Base-by-base conservation (phyloP, 2,329 filamentous ascomycete species). In the Hymenoscyphus scutula region DNA sequence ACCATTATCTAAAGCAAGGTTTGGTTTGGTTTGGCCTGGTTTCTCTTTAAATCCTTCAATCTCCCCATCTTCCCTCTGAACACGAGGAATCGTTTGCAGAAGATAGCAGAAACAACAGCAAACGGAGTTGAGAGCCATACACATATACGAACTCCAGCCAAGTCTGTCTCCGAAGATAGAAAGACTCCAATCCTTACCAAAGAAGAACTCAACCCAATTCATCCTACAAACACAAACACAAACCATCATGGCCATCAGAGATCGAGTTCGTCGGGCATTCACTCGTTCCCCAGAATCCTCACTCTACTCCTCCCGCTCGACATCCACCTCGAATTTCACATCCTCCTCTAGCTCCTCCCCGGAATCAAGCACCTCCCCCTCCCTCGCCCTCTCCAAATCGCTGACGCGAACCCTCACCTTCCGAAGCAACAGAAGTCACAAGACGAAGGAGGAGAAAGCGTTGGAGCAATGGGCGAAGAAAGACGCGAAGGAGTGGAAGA, bases 401-500 rank as follows among this genome's bases (percentile, higher is more conserved):
- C 25, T 64, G 17, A 53, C 62, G 1, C 66, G 65, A 34, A 60
- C 62, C 19, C 56, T 67, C 2, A 67, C 66, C 6, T 69, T 64
- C 57, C 41, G 45, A 7, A 48, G 8, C 34, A 38, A 37, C 10
- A 30, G 27, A 32, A 17, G 34, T n/a, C 41, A 62, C 29, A 60
- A 64, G 37, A 59, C 61, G 45, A 67, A 64, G 19, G 53, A 61
- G 15, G 32, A 53, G 10, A 55, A 62, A 19, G 51, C 56, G 1
- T 30, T 68, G 7, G 64, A 65, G 19, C 61, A 64, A n/a, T 69
- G 68, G 68, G 60, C 63, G 58, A 62, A 61, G 17, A 54, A 60
- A 8, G 68, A 70, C 48, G 56, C 61, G 13, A 54, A 61, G 15
- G 68, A 67, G 41, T 67, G 67, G 65, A 62, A 61, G 25, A 34